Base-by-base conservation (phyloP, 75 land plant genomes). In the Selaginella tamariscina region DNA sequence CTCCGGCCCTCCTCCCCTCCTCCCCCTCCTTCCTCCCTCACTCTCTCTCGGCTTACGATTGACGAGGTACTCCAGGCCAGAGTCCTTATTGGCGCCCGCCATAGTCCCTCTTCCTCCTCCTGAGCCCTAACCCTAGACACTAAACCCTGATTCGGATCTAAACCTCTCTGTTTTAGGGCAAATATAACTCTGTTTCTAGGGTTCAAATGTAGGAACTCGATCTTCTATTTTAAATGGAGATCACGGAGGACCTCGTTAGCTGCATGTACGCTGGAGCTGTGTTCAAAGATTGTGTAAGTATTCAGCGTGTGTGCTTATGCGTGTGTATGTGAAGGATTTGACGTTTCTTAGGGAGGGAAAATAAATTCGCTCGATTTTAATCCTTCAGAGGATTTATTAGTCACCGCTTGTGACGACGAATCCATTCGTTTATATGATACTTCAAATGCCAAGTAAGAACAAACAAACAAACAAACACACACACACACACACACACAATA, bases 31-130 rank as follows among this genome's bases (percentile, higher is more conserved):
- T n/a, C 56, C n/a, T 18, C 1, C 30, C 0, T 1, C 1, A 30
- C 23, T 44, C 5, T 44, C 1, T 2, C 2, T 31, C 8, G 0
- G 33, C 81, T 29, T 67, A 79, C 81, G 77, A 24, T 79, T 72
- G 9, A 79, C 78, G 29, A 79, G 69, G 24, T 77, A 65, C 15
- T 79, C 81, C 54, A 79, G 68, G 23, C 78, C 73, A 31, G 78
- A 71, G 60, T 39, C 49, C 49, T 39, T 39, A 15, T 39, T 39
- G 49, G 49, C 49, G 49, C 49, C 15, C 11, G 49, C 49, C 49
- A 39, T 39, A 5, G 11, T 15, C 49, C 11, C 49, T 39, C 49
- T 5, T 5, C 11, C 49, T 15, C 49, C 49, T 15, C 15, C 15
- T 39, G 15, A 5, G 49, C 11, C 5, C 5, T 5, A 39, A 39